Evolutionary conservation across 768 basidiomycete species (phyloP).

Genomic region (Pleurotus tuber-regium): DNA sequence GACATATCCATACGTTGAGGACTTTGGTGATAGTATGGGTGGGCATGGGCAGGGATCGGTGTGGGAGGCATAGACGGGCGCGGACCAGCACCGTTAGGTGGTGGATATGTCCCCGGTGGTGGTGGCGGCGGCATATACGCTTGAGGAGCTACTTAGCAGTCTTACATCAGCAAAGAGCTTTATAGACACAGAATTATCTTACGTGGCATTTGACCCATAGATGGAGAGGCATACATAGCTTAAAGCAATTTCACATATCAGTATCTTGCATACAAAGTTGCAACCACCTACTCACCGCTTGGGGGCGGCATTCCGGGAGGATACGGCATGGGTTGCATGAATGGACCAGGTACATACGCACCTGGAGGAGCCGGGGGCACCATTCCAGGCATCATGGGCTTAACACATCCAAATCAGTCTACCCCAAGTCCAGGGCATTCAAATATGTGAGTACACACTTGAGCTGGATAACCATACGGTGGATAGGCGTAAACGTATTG

Average conservation of each 20-base stretch:
- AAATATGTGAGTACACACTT: constrained; percentile 42
- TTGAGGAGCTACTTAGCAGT: constrained; percentile 64
- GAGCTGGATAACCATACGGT: constrained; percentile 74
- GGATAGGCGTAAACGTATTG: constrained; percentile 70
- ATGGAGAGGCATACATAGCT: constrained; percentile 82
- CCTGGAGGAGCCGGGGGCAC: constrained; percentile 74
- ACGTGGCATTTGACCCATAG: constrained; percentile 90
- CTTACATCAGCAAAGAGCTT: not conserved
- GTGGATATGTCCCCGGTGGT: constrained; percentile 77
- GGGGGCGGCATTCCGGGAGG: constrained; percentile 78
- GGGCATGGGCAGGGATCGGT: constrained; percentile 82
- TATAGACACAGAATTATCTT: constrained; percentile 27
- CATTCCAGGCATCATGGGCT: constrained; percentile 89
- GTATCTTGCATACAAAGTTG: not conserved
- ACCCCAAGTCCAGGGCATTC: constrained; percentile 1
- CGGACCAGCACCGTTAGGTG: constrained; percentile 74
- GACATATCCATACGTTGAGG: constrained; percentile 63
- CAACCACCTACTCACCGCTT: constrained; percentile 49
- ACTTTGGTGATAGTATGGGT: constrained; percentile 87
- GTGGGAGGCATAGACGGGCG: constrained; percentile 92
- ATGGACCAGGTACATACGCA: constrained; percentile 75
- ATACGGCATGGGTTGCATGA: constrained; percentile 85
- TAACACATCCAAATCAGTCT: constrained; percentile 9
- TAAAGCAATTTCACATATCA: constrained; percentile 10
- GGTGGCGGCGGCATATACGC: constrained; percentile 75